These are phyloP conservation scores for Platanthera guangdongensis DNA, from an alignment of 106 monocot species.

Conservation along the genomic window DNA sequence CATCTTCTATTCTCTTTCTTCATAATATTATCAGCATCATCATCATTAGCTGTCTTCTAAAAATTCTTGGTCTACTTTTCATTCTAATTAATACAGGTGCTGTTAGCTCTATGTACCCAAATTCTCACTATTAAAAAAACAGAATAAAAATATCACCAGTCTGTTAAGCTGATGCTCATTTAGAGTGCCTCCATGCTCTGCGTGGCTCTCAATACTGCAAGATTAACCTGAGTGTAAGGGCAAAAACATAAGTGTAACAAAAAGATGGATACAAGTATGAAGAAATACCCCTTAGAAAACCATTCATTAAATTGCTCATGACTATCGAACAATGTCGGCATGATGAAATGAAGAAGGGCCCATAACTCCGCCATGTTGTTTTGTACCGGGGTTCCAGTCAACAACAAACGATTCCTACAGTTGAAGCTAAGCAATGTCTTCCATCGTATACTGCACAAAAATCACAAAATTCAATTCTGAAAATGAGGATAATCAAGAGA, in stretches of 20 bases:
- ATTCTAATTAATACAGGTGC: neutral
- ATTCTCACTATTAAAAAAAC: neutral
- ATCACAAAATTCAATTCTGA: neutral
- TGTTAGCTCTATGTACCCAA: neutral
- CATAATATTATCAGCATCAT: neutral
- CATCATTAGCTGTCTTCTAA: neutral
- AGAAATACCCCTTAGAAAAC: conserved; percentile 94
- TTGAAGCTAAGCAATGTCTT: conserved; percentile 94
- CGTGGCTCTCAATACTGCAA: conserved; percentile 92
- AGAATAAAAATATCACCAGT: conserved; percentile 41
- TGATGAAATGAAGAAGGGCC: conserved; percentile 99
- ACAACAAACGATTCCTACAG: conserved; percentile 93
- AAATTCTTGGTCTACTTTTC: neutral
- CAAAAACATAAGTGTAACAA: conserved; percentile 2
- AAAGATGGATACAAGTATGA: neutral
- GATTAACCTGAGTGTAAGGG: conserved; percentile 15
- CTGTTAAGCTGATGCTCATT: conserved; percentile 98
- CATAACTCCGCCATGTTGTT: conserved; percentile 99
- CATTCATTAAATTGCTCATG: conserved; percentile 99
- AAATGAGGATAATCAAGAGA: neutral
- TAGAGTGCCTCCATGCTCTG: conserved; percentile 95
- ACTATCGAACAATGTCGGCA: conserved; percentile 98
- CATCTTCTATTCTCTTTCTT: neutral
- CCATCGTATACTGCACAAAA: conserved; percentile 76
- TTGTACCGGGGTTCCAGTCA: conserved; percentile 98